Conservation (phyloP, 2,329 filamentous ascomycete species). For the Phyllachora maydis region DNA sequence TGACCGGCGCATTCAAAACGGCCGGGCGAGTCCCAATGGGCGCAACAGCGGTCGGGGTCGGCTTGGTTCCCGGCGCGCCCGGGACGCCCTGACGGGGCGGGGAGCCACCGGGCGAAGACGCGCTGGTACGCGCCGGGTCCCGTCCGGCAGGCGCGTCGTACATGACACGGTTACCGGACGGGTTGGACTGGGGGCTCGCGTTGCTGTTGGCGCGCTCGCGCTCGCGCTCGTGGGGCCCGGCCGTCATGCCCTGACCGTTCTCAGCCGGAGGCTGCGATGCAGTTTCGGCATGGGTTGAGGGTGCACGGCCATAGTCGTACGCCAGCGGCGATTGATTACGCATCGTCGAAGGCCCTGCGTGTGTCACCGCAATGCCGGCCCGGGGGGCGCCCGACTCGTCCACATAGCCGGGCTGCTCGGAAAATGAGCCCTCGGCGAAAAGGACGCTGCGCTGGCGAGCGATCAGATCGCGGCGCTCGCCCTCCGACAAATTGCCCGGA, state of each 20-base stretch:
- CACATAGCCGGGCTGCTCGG: constrained; percentile 43
- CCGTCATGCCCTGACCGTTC: constrained; percentile 19
- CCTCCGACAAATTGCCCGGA: constrained; percentile 73
- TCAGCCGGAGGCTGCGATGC: constrained; percentile 22
- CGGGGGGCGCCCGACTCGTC: constrained; percentile 47
- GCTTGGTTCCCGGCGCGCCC: constrained; percentile 34
- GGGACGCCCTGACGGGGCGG: constrained; percentile 55
- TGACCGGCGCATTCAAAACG: constrained; percentile 24
- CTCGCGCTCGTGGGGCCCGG: constrained; percentile 27
- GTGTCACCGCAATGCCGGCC: constrained; percentile 43
- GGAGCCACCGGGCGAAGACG: constrained; percentile 68
- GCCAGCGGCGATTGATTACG: constrained; percentile 65
- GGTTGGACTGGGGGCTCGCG: constrained; percentile 58
- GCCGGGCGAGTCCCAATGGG: constrained; percentile 83
- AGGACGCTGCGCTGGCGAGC: constrained; percentile 87
- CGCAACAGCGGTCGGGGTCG: constrained; percentile 47
- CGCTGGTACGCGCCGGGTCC: constrained; percentile 59
- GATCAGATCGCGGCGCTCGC: constrained; percentile 88
- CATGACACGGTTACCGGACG: constrained; percentile 32
- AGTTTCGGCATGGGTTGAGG: constrained; percentile 27
- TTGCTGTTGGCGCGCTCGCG: constrained; percentile 64
- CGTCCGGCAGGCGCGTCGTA: constrained; percentile 41
- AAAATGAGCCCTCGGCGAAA: constrained; percentile 60
- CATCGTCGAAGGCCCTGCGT: constrained; percentile 38
- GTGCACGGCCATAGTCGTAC: constrained; percentile 37